phyloP scores from a whole-genome alignment of 2,329 filamentous ascomycete species.

The Ophiostoma angusticollis region DNA sequence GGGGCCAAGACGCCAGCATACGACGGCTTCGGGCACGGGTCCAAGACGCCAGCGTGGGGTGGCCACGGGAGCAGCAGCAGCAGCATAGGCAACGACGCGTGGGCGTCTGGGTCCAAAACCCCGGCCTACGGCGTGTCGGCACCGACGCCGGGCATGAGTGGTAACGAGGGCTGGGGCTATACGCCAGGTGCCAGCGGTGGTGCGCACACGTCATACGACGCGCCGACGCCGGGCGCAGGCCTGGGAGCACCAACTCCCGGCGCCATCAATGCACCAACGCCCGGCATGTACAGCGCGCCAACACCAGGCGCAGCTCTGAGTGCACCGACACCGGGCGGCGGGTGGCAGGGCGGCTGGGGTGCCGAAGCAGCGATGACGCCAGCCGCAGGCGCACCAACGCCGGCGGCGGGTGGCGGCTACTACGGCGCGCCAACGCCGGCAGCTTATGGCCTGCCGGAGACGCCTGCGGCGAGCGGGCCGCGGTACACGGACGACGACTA shows the following conservation, averaged over 20 bases:
- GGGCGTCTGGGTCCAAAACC: slow-evolving; percentile 51
- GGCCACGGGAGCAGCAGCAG: slow-evolving; percentile 13
- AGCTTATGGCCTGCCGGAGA: slow-evolving; percentile 45
- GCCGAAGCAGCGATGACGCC: slow-evolving; percentile 55
- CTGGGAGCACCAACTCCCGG: slow-evolving; percentile 49
- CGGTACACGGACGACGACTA: slow-evolving; percentile 40
- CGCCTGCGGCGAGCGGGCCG: slow-evolving; percentile 46
- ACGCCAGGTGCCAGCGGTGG: slow-evolving; percentile 35
- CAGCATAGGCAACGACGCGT: slow-evolving; percentile 14
- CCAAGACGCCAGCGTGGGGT: slow-evolving; percentile 54
- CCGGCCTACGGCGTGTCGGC: slow-evolving; percentile 55
- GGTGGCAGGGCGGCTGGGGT: slow-evolving; percentile 46
- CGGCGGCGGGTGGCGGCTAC: slow-evolving; percentile 47
- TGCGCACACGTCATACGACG: slow-evolving; percentile 44
- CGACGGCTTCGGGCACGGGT: slow-evolving; percentile 52
- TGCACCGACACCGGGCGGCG: slow-evolving; percentile 57
- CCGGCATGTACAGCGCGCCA: slow-evolving; percentile 47
- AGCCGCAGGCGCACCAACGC: slow-evolving; percentile 53
- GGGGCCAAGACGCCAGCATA: slow-evolving; percentile 59
- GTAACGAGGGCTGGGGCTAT: slow-evolving; percentile 48
- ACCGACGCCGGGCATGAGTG: slow-evolving; percentile 45
- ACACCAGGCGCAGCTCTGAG: slow-evolving; percentile 43
- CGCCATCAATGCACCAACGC: slow-evolving; percentile 56
- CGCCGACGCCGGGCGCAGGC: slow-evolving; percentile 50
- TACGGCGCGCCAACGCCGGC: slow-evolving; percentile 54